Base-by-base conservation (phyloP, 768 basidiomycete genomes). In the Pluteus cervinus region DNA sequence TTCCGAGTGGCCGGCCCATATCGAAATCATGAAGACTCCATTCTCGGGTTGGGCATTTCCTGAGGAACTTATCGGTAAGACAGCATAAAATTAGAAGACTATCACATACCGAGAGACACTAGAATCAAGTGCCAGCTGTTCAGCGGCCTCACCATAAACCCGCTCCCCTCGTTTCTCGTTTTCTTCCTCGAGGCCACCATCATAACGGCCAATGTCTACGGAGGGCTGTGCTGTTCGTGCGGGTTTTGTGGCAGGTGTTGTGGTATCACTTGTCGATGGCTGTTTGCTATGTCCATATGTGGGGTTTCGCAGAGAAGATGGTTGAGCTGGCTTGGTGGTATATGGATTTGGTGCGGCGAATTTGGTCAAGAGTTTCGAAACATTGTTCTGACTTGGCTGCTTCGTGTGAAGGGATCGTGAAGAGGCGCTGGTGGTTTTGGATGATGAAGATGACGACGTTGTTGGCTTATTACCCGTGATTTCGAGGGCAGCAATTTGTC, bases 1-100 rank as follows among this genome's bases (percentile, higher is more conserved):
- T 97, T n/a, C 96, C 96, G 2, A 99, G 73, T 3, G 92, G 91
- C 8, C 91, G 79, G 12, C 96, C 94, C 52, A 98, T 94, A 45
- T 96, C 90, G 50, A 99, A 96, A 37, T 81, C 73, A 41, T 77
- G 75, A 4, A 98, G 67, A 21, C 75, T 79, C 84, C 92, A 91
- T 51, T 90, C 87, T 14, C 80, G 76, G 0, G 88, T 90, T 14
- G 86, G 88, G 24, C 65, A 72, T 44, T 66, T 69, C 39, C 85
- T 86, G 35, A 6, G 16, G 21, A 18, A 30, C 10, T 14, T 7
- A 24, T 33, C 34, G 20, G 22, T 30, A 28, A 18, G 46, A 26
- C 24, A 18, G 18, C 24, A 14, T 17, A n/a, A 11, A 35, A 3
- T 8, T 7, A 20, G 17, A 37, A 33, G 20, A 12, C 8, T 9